A percentile compares a stretch with the other conserved stretches of the same genome.
These are phyloP conservation scores for Tylopilus sp. DNA, from an alignment of 1,284 basidiomycete species.

Conservation along the genomic window DNA sequence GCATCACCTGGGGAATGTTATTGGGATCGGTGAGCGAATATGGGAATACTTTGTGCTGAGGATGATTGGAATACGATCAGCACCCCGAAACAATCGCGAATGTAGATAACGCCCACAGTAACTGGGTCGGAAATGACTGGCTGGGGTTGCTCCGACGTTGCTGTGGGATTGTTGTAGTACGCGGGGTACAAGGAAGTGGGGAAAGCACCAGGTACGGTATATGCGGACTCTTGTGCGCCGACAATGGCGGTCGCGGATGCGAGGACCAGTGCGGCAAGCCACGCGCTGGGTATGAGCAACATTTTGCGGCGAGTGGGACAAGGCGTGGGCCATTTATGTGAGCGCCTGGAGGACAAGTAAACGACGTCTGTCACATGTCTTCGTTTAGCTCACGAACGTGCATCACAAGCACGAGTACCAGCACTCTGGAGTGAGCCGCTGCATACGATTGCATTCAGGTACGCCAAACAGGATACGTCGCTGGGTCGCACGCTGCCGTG, in stretches of 20 bases:
- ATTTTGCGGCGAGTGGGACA: background rate
- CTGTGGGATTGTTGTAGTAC: conserved; percentile 73
- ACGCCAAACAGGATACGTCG: background rate
- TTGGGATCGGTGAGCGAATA: conserved; percentile 59
- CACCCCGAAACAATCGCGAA: background rate
- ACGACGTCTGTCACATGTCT: background rate
- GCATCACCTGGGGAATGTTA: conserved; percentile 46
- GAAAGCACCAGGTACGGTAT: conserved; percentile 61
- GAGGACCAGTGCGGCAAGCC: conserved; percentile 9
- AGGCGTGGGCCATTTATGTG: conserved; percentile 16
- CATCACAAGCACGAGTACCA: no score
- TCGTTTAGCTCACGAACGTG: conserved; percentile 18
- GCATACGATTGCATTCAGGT: no score
- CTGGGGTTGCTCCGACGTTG: conserved; percentile 64
- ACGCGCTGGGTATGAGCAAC: conserved; percentile 5
- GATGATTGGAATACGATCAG: background rate
- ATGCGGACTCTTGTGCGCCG: conserved; percentile 41
- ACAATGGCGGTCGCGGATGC: conserved; percentile 6
- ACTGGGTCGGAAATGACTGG: conserved; percentile 71
- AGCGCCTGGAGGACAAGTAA: background rate
- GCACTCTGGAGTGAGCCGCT: no score
- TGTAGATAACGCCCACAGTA: conserved; percentile 40
- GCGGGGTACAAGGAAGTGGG: conserved; percentile 60
- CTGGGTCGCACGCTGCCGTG: conserved; percentile 5
- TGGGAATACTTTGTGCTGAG: conserved; percentile 57